A percentile compares a stretch with the other conserved stretches of the same genome.
Conservation (phyloP, 495 filamentous ascomycete species). For the Neurospora cerealis region DNA sequence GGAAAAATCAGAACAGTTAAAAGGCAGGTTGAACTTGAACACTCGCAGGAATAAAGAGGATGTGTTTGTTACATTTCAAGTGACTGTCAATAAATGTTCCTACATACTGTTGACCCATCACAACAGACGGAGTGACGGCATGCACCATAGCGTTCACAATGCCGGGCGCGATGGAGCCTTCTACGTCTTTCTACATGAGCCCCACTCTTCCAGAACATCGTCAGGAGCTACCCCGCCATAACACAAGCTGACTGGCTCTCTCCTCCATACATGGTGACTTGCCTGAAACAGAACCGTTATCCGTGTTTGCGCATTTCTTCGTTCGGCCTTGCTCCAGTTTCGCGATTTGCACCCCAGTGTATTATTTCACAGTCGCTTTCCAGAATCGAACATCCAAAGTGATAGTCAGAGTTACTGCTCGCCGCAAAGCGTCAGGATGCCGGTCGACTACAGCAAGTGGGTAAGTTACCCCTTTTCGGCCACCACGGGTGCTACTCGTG, state of each 20-base stretch:
- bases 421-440: conserved; percentile 48
- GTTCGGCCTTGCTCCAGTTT: not conserved
- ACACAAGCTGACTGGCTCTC: not conserved
- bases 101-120: not conserved
- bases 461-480: conserved; percentile 28
- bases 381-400: not conserved
- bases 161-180: not conserved
- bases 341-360: not conserved
- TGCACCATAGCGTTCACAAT: not conserved
- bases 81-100: not conserved
- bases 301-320: not conserved
- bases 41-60: not conserved
- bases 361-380: not conserved
- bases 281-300: not conserved
- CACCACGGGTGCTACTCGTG: not conserved
- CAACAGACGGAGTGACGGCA: not conserved
- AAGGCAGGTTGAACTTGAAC: not conserved
- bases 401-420: not conserved
- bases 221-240: not conserved
- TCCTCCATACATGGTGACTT: not conserved
- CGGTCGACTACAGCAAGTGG: conserved; percentile 94
- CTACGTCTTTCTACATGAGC: not conserved
- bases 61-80: not conserved
- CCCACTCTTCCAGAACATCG: not conserved
- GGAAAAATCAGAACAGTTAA: not conserved